Evolutionary conservation across 208 protist genomes (phyloP).

Genomic region (Trypanosoma brucei): DNA sequence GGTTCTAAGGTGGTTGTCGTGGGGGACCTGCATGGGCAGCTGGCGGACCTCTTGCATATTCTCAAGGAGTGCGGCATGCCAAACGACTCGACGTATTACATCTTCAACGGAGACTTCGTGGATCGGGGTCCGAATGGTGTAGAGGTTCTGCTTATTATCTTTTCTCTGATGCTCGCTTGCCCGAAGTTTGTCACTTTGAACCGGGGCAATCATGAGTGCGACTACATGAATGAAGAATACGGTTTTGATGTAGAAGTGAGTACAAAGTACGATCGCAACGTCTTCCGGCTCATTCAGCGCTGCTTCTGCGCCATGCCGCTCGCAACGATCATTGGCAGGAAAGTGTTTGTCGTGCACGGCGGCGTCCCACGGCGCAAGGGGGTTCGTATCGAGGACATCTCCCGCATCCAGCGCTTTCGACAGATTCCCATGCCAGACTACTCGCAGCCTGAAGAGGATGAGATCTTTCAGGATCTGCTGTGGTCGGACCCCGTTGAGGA

Average conservation of each 20-base stretch:
- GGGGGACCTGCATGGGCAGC: slow-evolving; percentile 86
- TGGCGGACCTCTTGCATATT: slow-evolving; percentile 84
- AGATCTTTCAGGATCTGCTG: slow-evolving; percentile 95
- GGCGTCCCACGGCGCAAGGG: slow-evolving; percentile 73
- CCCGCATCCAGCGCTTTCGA: slow-evolving; percentile 82
- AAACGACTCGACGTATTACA: slow-evolving; percentile 73
- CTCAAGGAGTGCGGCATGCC: slow-evolving; percentile 77
- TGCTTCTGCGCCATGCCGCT: slow-evolving; percentile 88
- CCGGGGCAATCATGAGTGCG: slow-evolving; percentile 94
- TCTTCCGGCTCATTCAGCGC: slow-evolving; percentile 83
- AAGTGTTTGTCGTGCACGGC: slow-evolving; percentile 87
- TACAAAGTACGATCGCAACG: slow-evolving; percentile 95
- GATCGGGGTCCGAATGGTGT: slow-evolving; percentile 95
- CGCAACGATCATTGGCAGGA: slow-evolving; percentile 66
- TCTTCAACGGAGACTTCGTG: slow-evolving; percentile 97
- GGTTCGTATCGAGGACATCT: slow-evolving; percentile 76
- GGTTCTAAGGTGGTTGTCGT: slow-evolving; percentile 85
- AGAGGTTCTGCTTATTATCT: slow-evolving; percentile 94
- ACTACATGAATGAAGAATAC: slow-evolving; percentile 95
- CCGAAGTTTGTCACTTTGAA: slow-evolving; percentile 92
- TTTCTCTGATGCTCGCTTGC: slow-evolving; percentile 93
- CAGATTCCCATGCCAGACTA: slow-evolving; percentile 85
- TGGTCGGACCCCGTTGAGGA: slow-evolving; percentile 94
- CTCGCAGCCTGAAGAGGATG: slow-evolving; percentile 87
- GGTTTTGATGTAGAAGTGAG: slow-evolving; percentile 99